Percentiles rank a stretch among this genome's conserved stretches.
These are phyloP conservation scores for Berberis vulgaris DNA, from an alignment of 164 flowering plant genomes.

Conservation along the genomic window DNA sequence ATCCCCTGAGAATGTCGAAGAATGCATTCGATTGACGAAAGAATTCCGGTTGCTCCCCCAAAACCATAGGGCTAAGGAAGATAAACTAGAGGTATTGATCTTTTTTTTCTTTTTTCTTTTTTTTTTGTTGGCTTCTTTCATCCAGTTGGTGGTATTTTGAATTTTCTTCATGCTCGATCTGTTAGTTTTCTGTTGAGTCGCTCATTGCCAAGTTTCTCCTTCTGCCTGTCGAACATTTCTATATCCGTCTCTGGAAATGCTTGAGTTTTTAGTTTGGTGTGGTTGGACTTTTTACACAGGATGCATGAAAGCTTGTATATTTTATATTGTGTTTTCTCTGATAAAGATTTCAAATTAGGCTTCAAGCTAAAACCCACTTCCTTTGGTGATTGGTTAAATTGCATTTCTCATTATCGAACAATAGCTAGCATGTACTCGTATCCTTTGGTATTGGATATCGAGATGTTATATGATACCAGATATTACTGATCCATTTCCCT, in stretches of 20 bases:
- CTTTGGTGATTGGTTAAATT: too few relatives aligned
- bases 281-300: too few relatives aligned
- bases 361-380: too few relatives aligned
- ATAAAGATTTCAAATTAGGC: too few relatives aligned
- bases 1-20: constrained; percentile 41
- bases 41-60: constrained; percentile 39
- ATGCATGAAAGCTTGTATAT: too few relatives aligned
- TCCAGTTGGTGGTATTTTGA: not conserved
- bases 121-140: too few relatives aligned
- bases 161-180: not conserved
- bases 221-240: not conserved
- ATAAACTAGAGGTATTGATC: constrained; percentile 34
- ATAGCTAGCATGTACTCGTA: too few relatives aligned
- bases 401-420: too few relatives aligned
- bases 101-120: not conserved
- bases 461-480: too few relatives aligned
- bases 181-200: not conserved
- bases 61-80: constrained; percentile 43
- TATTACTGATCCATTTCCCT: too few relatives aligned
- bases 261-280: not conserved
- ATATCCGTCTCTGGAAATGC: not conserved
- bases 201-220: not conserved
- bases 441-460: too few relatives aligned
- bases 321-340: too few relatives aligned
- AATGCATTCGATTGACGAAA: constrained; percentile 37